phyloP scores from a whole-genome alignment of 1,284 basidiomycete species.

The Anthracocystis panici-leucophaei region DNA sequence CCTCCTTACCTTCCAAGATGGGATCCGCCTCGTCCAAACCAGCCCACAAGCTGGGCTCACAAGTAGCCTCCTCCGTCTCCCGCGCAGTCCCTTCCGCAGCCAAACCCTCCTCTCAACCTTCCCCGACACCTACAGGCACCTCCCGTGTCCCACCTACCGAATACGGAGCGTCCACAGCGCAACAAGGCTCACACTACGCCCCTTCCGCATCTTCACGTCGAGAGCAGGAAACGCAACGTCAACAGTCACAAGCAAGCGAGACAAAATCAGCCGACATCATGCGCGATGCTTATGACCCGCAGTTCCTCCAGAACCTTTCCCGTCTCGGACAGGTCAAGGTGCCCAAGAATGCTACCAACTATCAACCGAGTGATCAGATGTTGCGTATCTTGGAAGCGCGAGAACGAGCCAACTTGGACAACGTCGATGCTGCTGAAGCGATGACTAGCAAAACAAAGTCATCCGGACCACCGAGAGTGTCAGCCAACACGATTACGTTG shows the following conservation, averaged over 20 bases:
- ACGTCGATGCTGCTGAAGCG: constrained; percentile 11
- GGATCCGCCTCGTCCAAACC: constrained; percentile 56
- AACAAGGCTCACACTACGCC: constrained; percentile 26
- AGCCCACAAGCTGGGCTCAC: constrained; percentile 47
- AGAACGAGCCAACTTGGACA: constrained; percentile 30
- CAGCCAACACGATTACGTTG: constrained; percentile 40
- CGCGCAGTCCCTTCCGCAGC: constrained; percentile 27
- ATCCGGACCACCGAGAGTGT: constrained; percentile 18
- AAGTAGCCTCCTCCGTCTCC: constrained; percentile 37
- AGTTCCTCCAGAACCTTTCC: constrained; percentile 50
- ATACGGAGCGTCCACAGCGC: constrained; percentile 24
- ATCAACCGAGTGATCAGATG: constrained; percentile 53
- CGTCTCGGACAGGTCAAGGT: constrained; percentile 47
- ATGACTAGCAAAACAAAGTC: constrained; percentile 9
- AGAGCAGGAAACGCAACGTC: constrained; percentile 35
- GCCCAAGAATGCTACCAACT: constrained; percentile 49
- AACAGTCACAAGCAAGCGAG: constrained; percentile 43
- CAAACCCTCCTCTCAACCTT: constrained; percentile 18
- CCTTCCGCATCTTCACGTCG: constrained; percentile 26
- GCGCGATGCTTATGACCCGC: constrained; percentile 52
- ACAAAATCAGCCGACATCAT: constrained; percentile 51
- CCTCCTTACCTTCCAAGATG: constrained; percentile 19
- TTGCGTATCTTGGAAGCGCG: constrained; percentile 53
- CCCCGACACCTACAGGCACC: constrained; percentile 4
- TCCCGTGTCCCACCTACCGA: constrained; percentile 23